Evolutionary conservation across 805 yeast species (phyloP), one percentile per base, ranked within the genome.

Genomic region (Yarrowia osloensis): DNA sequence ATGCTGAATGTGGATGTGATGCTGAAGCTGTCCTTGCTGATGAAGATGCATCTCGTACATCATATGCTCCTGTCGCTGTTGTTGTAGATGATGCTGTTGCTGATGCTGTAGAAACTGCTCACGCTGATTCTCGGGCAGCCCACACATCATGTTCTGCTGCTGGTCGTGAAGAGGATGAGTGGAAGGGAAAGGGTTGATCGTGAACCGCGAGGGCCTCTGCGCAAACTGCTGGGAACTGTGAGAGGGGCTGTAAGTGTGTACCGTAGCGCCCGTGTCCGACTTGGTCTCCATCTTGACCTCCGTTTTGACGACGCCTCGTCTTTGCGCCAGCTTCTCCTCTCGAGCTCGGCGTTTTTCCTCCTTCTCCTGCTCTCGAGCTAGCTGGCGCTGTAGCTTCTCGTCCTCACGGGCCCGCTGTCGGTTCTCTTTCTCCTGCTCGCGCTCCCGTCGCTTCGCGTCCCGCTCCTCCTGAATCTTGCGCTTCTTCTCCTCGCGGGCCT

Each of bases 401-500:
- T 39, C 49, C 49, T 57, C 63, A 15, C 62, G 29, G 17, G 35
- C 49, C n/a, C 63, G 26, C 42, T 40, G 40, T 29, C 47, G 68
- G 50, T 17, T 39, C 67, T 9, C 57, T 37, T 40, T 66, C 35
- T 49, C 61, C 42, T 28, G 31, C 31, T 62, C 66, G 4, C 44
- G 26, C 11, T 40, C 35, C 24, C 22, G 47, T 40, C 54, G 57
- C 46, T 65, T 29, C 3, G 37, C 39, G 15, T 29, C 44, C 24
- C 42, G 26, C 24, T 40, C 68, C 35, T 59, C 65, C 55, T 62
- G 66, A 11, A 44, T 59, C 33, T 44, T 31, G 9, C 67, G 55
- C 26, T 59, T 33, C 52, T 63, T 66, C 40, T 59, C 68, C 49
- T 63, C 61, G 2, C 17, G 31, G 17, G 47, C 42, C 50, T 67